Evolutionary conservation across 805 yeast species (phyloP).

Genomic region (Ogataea parapolymorpha): DNA sequence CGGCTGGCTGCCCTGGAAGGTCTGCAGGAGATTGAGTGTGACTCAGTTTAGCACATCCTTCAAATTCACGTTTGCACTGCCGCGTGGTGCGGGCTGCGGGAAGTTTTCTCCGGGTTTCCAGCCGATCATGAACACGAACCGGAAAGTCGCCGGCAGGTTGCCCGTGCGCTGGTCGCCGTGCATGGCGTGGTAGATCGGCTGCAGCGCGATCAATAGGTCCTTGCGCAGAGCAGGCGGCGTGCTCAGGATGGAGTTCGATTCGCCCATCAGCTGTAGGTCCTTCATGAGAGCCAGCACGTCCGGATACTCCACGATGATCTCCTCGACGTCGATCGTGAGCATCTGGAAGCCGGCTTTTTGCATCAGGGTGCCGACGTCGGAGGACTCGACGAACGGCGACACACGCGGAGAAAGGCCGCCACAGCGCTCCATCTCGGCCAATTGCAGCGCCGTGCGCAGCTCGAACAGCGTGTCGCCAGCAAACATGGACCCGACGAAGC

Average conservation of each 20-base stretch:
- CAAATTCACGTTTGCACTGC: conserved; percentile 64
- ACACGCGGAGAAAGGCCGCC: conserved; percentile 82
- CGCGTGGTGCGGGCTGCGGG: conserved; percentile 71
- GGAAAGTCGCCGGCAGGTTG: conserved; percentile 73
- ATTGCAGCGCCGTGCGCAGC: conserved; percentile 71
- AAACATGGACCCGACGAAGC: conserved; percentile 75
- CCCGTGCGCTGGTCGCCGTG: conserved; percentile 58
- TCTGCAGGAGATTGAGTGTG: conserved; percentile 14
- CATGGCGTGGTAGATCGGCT: conserved; percentile 65
- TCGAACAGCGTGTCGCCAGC: conserved; percentile 88
- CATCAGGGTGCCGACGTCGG: conserved; percentile 70
- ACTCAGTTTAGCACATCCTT: conserved; percentile 51
- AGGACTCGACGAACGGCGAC: conserved; percentile 74
- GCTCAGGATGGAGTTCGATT: conserved; percentile 55
- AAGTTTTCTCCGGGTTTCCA: conserved; percentile 75
- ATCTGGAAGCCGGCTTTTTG: conserved; percentile 75
- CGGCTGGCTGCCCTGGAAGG: conserved; percentile 20
- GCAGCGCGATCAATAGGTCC: conserved; percentile 71
- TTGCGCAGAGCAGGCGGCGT: conserved; percentile 44
- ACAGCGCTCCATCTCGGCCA: conserved; percentile 75
- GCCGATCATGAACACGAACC: conserved; percentile 80
- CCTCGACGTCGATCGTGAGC: conserved; percentile 82
- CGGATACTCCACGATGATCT: conserved; percentile 75
- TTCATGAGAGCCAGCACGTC: conserved; percentile 62
- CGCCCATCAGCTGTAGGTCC: conserved; percentile 82